phyloP scores from a whole-genome alignment of 2,329 filamentous ascomycete species.

The Clonostachys sp. region DNA sequence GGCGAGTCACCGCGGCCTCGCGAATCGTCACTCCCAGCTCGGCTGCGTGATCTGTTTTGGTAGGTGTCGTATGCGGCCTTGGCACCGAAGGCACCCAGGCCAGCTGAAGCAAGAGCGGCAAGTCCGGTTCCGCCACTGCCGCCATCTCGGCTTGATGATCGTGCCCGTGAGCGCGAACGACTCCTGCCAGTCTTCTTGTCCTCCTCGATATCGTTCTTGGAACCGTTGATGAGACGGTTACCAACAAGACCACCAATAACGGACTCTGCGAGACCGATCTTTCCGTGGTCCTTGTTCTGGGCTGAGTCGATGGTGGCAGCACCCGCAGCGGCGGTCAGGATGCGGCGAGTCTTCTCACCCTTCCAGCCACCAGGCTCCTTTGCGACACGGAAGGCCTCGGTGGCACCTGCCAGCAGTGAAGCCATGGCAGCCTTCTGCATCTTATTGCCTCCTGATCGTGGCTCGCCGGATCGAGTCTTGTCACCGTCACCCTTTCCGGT shows the following conservation, averaged over 20 bases:
- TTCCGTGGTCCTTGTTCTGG: conserved; percentile 70
- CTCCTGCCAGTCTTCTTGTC: conserved; percentile 58
- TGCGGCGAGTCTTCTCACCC: conserved; percentile 85
- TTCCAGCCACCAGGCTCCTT: conserved; percentile 88
- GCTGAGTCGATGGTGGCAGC: conserved; percentile 83
- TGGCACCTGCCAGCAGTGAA: conserved; percentile 82
- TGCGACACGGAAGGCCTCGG: conserved; percentile 85
- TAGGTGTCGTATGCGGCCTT: conserved; percentile 51
- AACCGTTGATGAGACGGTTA: conserved; percentile 81
- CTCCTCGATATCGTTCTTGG: conserved; percentile 61
- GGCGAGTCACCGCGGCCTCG: conserved; percentile 35
- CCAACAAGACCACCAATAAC: conserved; percentile 85
- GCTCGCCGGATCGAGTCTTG: conserved; percentile 38
- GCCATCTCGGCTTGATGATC: conserved; percentile 43
- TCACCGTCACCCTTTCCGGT: conserved; percentile 43
- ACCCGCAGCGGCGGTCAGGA: conserved; percentile 81
- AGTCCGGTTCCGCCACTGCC: conserved; percentile 44
- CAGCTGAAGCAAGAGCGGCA: conserved; percentile 60
- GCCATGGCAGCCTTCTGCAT: conserved; percentile 87
- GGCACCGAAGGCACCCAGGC: conserved; percentile 53
- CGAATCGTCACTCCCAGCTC: conserved; percentile 37
- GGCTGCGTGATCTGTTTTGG: conserved; percentile 49
- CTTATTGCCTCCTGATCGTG: conserved; percentile 55
- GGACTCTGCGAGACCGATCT: conserved; percentile 78
- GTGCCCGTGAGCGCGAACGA: conserved; percentile 63